phyloP scores from a whole-genome alignment of 192 early-diverging fungal genomes.

The Pilaira anomala region DNA sequence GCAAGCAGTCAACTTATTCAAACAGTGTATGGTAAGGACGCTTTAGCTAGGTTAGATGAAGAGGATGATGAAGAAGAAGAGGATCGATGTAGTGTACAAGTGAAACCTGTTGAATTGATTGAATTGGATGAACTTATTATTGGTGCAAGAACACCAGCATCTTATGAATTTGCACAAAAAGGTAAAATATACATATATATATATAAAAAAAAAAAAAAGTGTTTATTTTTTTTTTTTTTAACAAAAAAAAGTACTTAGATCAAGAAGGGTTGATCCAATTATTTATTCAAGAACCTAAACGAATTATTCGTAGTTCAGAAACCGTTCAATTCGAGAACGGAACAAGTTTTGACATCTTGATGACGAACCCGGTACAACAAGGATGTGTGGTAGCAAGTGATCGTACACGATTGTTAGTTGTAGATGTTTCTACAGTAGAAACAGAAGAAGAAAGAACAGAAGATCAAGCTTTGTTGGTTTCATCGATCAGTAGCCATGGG shows the following conservation, averaged over 20 bases:
- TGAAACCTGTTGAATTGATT: slow-evolving; percentile 45
- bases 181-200: too few relatives aligned
- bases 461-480: neutral
- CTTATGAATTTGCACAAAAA: slow-evolving; percentile 47
- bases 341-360: slow-evolving; percentile 44
- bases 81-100: neutral
- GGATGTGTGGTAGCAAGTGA: slow-evolving; percentile 47
- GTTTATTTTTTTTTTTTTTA: slow-evolving; percentile 30
- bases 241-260: slow-evolving; percentile 12
- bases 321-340: slow-evolving; percentile 31
- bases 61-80: slow-evolving; percentile 20
- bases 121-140: slow-evolving; percentile 62
- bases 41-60: slow-evolving; percentile 16
- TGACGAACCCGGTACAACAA: slow-evolving; percentile 65
- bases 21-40: slow-evolving; percentile 27
- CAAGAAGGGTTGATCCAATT: neutral
- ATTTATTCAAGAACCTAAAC: slow-evolving; percentile 23
- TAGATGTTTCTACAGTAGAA: slow-evolving; percentile 19
- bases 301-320: slow-evolving; percentile 40
- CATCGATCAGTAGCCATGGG: neutral
- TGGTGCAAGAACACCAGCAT: slow-evolving; percentile 49
- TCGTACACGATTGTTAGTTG: slow-evolving; percentile 54
- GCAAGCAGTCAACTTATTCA: slow-evolving; percentile 12
- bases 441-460: slow-evolving; percentile 11
- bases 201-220: too few relatives aligned